A percentile compares a stretch with the other conserved stretches of the same genome.
Conservation (phyloP, 371 early-diverging fungal genomes). For the Chytridiales sp. region DNA sequence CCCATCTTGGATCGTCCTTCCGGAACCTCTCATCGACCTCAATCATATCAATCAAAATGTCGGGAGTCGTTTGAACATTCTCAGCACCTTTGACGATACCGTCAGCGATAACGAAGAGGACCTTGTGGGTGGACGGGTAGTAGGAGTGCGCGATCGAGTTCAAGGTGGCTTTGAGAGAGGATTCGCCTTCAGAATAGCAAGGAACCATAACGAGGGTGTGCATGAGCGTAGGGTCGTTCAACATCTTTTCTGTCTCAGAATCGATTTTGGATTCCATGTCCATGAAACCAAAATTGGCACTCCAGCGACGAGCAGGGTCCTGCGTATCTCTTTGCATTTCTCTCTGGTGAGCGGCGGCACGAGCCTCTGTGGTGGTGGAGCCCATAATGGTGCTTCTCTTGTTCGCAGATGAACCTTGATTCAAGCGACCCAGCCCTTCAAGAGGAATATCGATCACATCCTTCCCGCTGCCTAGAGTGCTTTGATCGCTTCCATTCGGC, state of each 20-base stretch:
- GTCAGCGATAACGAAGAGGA: conserved; percentile 45
- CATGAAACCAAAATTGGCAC: conserved; percentile 30
- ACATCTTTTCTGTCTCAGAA: conserved; percentile 25
- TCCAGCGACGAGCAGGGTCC: conserved; percentile 19
- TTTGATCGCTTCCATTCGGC: not conserved
- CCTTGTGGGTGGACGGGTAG: conserved; percentile 85
- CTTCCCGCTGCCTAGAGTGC: not conserved
- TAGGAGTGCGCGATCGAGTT: conserved; percentile 86
- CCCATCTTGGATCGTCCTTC: conserved; percentile 44
- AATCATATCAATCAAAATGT: conserved; percentile 49
- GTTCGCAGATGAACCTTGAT: no score
- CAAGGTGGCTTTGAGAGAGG: conserved; percentile 83
- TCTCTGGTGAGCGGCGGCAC: conserved; percentile 16
- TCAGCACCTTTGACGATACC: conserved; percentile 52
- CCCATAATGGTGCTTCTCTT: not conserved
- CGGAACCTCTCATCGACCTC: conserved; percentile 62
- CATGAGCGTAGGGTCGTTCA: conserved; percentile 69
- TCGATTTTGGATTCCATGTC: conserved; percentile 30
- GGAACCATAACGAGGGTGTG: conserved; percentile 65
- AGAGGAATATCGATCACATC: no score
- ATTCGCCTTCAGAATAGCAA: conserved; percentile 54
- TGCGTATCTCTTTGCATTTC: conserved; percentile 6
- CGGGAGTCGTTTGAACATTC: conserved; percentile 39
- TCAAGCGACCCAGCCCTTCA: no score
- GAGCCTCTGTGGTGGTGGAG: conserved; percentile 9